Conservation (phyloP, 2,329 filamentous ascomycete genomes). For the Alternaria sp. region DNA sequence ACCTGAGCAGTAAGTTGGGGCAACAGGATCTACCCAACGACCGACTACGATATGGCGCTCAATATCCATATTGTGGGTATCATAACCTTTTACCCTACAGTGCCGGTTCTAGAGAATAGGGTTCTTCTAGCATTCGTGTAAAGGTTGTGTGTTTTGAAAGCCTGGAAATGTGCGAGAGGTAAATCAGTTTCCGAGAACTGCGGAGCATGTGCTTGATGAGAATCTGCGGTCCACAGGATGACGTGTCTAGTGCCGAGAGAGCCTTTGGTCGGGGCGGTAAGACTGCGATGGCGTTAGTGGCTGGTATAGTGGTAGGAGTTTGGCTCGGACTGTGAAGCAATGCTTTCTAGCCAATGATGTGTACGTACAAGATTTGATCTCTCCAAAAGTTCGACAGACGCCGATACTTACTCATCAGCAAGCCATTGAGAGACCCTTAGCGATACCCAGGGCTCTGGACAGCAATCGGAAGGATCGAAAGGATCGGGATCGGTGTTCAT, state of each 20-base stretch:
- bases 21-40: background rate
- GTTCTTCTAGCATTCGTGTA: background rate
- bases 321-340: constrained; percentile 1
- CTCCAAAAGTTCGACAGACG: background rate
- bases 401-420: background rate
- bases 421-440: background rate
- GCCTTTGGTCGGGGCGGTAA: background rate
- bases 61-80: constrained; percentile 4
- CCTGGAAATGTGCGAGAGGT: background rate
- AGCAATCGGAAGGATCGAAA: background rate
- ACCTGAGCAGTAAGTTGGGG: constrained; percentile 3
- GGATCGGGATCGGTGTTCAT: background rate
- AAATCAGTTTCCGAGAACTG: constrained; percentile 2
- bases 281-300: background rate
- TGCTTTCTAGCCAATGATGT: background rate
- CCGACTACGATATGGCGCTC: constrained; percentile 1
- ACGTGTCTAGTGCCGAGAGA: constrained; percentile 3
- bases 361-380: background rate
- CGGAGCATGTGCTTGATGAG: constrained; percentile 4
- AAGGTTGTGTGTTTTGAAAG: constrained; percentile 7
- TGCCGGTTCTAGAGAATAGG: background rate
- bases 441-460: background rate
- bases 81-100: background rate
- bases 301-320: background rate
- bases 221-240: background rate